Percentiles rank a stretch among this genome's conserved stretches.
Evolutionary conservation across 805 yeast genomes (phyloP).

Genomic region (Suhomyces pyralidae): DNA sequence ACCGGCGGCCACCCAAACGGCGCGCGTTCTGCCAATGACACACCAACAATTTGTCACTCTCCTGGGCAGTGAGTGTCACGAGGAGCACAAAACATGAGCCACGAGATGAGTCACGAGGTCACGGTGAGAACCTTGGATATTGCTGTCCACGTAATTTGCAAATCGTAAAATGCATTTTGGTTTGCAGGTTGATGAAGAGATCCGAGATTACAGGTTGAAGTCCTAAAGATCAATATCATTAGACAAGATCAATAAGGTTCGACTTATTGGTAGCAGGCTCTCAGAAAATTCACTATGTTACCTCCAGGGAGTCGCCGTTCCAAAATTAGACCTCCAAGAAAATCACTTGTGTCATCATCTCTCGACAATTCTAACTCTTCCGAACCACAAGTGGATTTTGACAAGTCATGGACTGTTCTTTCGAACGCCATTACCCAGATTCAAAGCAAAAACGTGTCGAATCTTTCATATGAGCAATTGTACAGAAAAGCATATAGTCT

Average conservation of each 20-base stretch:
- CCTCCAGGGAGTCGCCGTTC: constrained; percentile 43
- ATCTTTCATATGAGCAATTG: constrained; percentile 75
- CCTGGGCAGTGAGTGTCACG: background rate
- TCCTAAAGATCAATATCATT: background rate
- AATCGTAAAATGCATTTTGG: background rate
- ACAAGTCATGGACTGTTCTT: constrained; percentile 63
- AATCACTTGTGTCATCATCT: constrained; percentile 24
- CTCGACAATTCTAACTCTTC: constrained; percentile 16
- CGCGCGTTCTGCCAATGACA: constrained; percentile 1
- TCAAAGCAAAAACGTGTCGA: constrained; percentile 66
- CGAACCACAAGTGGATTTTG: constrained; percentile 49
- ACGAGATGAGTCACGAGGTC: background rate
- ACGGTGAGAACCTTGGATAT: background rate
- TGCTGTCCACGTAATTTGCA: background rate
- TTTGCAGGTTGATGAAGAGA: background rate
- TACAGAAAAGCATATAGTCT: constrained; percentile 76
- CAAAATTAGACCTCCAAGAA: constrained; percentile 66
- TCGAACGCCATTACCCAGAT: constrained; percentile 70
- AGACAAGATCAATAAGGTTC: background rate
- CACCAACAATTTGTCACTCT: background rate
- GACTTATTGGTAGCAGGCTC: background rate
- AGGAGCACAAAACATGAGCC: background rate
- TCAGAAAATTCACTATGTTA: constrained; percentile 3
- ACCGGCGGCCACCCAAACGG: background rate
- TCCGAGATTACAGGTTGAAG: background rate